Evolutionary conservation across 768 basidiomycete species (phyloP).

Genomic region (Rhodotorula babjevae): DNA sequence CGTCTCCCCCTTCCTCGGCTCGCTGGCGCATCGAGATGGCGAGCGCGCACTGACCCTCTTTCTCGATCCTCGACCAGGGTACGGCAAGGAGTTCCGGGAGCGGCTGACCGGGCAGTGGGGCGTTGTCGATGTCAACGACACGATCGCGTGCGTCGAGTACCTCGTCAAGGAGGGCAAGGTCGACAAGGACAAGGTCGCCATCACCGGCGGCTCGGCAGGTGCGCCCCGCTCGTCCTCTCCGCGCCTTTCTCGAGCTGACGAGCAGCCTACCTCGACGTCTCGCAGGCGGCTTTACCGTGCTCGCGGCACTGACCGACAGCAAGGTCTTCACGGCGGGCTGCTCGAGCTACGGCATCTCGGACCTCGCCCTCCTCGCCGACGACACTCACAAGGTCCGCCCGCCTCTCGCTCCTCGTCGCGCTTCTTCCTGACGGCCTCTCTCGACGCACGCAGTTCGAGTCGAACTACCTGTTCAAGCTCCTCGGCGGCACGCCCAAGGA

Average conservation of each 20-base stretch:
- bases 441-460: slow-evolving; percentile 12
- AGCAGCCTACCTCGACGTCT: no score
- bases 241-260: neutral
- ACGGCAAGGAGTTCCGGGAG: slow-evolving; percentile 62
- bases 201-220: slow-evolving; percentile 64
- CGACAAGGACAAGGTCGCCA: slow-evolving; percentile 61
- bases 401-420: neutral
- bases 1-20: neutral
- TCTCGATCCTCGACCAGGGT: slow-evolving; percentile 50
- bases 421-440: neutral
- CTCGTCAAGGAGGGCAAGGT: slow-evolving; percentile 57
- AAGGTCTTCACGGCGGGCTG: slow-evolving; percentile 61
- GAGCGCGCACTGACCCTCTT: slow-evolving; percentile 63
- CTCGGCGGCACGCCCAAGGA: slow-evolving; percentile 59
- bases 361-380: slow-evolving; percentile 57
- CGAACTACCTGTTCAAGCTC: slow-evolving; percentile 56
- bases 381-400: slow-evolving; percentile 58
- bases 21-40: neutral
- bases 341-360: slow-evolving; percentile 65
- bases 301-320: slow-evolving; percentile 53
- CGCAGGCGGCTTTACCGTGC: slow-evolving; percentile 63
- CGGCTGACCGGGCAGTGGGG: slow-evolving; percentile 68
- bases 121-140: slow-evolving; percentile 65
- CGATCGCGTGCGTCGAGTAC: slow-evolving; percentile 55
- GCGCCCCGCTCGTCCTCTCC: neutral